Evolutionary conservation across 1,284 basidiomycete genomes (phyloP).

Genomic region (Sphagnurus paluster): DNA sequence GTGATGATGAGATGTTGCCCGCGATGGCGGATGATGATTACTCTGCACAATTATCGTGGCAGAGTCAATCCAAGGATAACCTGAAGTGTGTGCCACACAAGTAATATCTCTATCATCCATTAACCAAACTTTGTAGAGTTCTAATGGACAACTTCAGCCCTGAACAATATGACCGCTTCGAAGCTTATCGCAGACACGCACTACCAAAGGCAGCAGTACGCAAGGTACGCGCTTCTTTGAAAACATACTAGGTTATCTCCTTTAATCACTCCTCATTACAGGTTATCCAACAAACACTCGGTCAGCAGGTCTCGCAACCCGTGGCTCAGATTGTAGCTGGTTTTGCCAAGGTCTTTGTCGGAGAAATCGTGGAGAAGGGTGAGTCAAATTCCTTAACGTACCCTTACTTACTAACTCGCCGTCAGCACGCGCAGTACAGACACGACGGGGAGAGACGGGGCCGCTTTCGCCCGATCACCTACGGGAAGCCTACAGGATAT

Average conservation of each 20-base stretch:
- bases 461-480: conserved; percentile 85
- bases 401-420: background rate
- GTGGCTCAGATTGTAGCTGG: conserved; percentile 88
- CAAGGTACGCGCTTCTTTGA: conserved; percentile 48
- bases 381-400: background rate
- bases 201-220: conserved; percentile 82
- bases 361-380: conserved; percentile 88
- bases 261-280: conserved; percentile 25
- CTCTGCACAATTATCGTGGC: conserved; percentile 75
- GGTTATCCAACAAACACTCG: conserved; percentile 83
- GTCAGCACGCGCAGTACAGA: conserved; percentile 75
- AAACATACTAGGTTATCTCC: background rate
- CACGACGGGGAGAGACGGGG: conserved; percentile 70
- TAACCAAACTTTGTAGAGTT: conserved; percentile 55
- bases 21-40: conserved; percentile 87
- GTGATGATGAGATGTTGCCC: conserved; percentile 71
- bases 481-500: conserved; percentile 83
- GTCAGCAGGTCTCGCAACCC: conserved; percentile 83
- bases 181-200: conserved; percentile 82
- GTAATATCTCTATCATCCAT: background rate
- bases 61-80: conserved; percentile 83
- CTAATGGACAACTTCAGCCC: conserved; percentile 86
- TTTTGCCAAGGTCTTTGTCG: conserved; percentile 90
- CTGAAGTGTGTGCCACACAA: conserved; percentile 60
- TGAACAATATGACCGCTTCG: conserved; percentile 85